Evolutionary conservation across 768 basidiomycete genomes (phyloP).

Genomic region (Agrocybe pediades): DNA sequence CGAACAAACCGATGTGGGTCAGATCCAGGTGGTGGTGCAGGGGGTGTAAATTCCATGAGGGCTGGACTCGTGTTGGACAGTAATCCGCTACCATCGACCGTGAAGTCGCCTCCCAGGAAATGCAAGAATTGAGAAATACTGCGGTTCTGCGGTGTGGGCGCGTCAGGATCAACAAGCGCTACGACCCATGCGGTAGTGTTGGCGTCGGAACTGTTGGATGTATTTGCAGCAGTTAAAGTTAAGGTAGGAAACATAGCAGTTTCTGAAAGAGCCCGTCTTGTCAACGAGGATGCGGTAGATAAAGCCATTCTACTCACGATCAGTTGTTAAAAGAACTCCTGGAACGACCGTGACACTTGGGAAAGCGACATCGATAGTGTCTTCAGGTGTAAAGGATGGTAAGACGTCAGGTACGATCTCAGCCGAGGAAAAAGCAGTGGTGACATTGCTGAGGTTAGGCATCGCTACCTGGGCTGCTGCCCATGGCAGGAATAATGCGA

Average conservation of each 20-base stretch:
- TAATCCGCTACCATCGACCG: conserved; percentile 23
- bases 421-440: conserved; percentile 34
- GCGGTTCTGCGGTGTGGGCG: conserved; percentile 39
- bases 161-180: conserved; percentile 45
- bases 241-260: conserved; percentile 35
- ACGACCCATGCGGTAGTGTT: conserved; percentile 35
- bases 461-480: conserved; percentile 16
- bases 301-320: conserved; percentile 28
- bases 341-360: conserved; percentile 37
- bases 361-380: conserved; percentile 38
- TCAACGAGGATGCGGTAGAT: not conserved
- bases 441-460: conserved; percentile 21
- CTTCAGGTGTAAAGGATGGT: conserved; percentile 38
- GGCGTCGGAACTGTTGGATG: conserved; percentile 18
- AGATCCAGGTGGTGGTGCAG: conserved; percentile 40
- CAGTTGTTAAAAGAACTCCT: conserved; percentile 34
- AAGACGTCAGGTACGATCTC: conserved; percentile 43
- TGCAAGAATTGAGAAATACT: conserved; percentile 39
- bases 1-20: conserved; percentile 43
- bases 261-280: conserved; percentile 20
- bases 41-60: conserved; percentile 38
- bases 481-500: conserved; percentile 7
- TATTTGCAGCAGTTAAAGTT: conserved; percentile 25
- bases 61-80: conserved; percentile 41
- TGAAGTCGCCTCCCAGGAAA: conserved; percentile 42